These are phyloP conservation scores for Cinnamomum micranthum DNA, from an alignment of 164 flowering plant genomes.

Conservation along the genomic window DNA sequence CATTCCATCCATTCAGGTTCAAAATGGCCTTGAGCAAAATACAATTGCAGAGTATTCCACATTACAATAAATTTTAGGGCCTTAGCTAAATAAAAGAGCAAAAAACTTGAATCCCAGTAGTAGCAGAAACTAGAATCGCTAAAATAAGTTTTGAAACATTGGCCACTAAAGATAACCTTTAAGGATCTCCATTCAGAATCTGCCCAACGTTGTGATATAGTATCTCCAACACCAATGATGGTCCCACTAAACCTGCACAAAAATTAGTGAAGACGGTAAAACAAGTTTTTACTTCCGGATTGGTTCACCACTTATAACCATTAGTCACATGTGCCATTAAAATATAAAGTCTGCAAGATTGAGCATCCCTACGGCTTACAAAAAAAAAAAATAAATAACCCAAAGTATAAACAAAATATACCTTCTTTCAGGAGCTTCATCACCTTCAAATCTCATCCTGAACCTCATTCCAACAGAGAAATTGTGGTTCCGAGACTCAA, in stretches of 20 bases:
- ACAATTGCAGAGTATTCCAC: not conserved
- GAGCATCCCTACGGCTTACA: not conserved
- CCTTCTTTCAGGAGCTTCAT: constrained; percentile 97
- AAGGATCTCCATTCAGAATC: constrained; percentile 94
- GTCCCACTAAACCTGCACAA: constrained; percentile 81
- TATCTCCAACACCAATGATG: constrained; percentile 77
- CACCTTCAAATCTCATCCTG: constrained; percentile 95
- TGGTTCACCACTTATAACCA: too few species aligned
- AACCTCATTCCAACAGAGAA: constrained; percentile 90
- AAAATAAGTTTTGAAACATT: not conserved
- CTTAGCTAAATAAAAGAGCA: too few species aligned
- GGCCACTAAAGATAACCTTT: constrained; percentile 44
- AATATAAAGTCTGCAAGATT: not conserved
- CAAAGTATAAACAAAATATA: constrained; percentile 17
- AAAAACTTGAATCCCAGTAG: not conserved
- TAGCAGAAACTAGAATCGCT: not conserved
- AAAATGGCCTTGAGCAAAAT: not conserved
- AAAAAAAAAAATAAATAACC: not conserved
- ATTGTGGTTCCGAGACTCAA: constrained; percentile 63
- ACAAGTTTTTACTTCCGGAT: too few species aligned
- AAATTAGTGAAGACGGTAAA: not conserved
- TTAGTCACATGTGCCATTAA: too few species aligned
- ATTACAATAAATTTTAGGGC: too few species aligned
- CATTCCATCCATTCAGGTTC: not conserved
- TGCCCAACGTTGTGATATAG: constrained; percentile 53